phyloP scores from a whole-genome alignment of 2,329 filamentous ascomycete species.

The Aspergillus fumigatus region DNA sequence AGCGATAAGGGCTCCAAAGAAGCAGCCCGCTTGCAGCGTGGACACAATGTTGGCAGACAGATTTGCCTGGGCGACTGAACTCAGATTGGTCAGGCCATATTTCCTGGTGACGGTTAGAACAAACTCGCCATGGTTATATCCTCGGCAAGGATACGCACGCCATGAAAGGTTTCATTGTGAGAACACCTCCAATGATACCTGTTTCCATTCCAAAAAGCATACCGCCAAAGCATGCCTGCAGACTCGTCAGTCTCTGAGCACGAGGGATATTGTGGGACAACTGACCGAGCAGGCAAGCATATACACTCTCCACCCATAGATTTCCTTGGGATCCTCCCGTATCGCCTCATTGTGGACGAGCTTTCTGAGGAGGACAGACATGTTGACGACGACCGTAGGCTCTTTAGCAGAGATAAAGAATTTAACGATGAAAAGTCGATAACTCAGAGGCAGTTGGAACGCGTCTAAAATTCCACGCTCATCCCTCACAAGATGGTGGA shows the following conservation, averaged over 20 bases:
- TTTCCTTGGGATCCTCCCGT: slow-evolving; percentile 61
- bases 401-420: neutral
- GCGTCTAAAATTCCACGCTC: neutral
- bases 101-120: slow-evolving; percentile 37
- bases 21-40: slow-evolving; percentile 66
- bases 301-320: slow-evolving; percentile 67
- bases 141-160: slow-evolving; percentile 34
- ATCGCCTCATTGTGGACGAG: slow-evolving; percentile 68
- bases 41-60: slow-evolving; percentile 66
- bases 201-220: slow-evolving; percentile 64
- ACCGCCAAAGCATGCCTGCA: slow-evolving; percentile 61
- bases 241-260: slow-evolving; percentile 2
- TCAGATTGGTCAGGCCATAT: slow-evolving; percentile 47
- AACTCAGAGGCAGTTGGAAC: neutral
- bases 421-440: neutral
- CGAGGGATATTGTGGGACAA: slow-evolving; percentile 3
- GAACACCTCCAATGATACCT: slow-evolving; percentile 64
- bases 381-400: slow-evolving; percentile 20
- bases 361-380: slow-evolving; percentile 47
- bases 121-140: neutral
- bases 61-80: slow-evolving; percentile 45
- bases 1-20: slow-evolving; percentile 57
- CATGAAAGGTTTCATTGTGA: slow-evolving; percentile 57
- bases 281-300: slow-evolving; percentile 56
- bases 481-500: neutral